These are phyloP conservation scores for Xylaria sp. DNA, from an alignment of 2,329 filamentous ascomycete genomes.

Conservation along the genomic window DNA sequence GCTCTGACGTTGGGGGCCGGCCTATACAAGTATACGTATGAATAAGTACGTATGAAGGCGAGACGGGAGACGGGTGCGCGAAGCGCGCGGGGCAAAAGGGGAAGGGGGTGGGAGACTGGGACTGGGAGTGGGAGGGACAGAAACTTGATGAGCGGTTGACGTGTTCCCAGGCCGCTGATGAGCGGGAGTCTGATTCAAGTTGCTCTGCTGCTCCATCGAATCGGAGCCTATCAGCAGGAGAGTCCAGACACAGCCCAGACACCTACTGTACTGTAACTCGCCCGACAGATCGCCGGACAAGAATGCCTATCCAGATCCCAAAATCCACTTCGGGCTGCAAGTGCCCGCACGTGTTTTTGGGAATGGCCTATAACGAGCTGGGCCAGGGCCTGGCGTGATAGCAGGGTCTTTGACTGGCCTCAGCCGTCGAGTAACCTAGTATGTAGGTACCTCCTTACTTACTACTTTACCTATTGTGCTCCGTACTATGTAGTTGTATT, in stretches of 20 bases:
- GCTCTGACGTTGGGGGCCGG: slow-evolving; percentile 19
- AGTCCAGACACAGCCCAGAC: slow-evolving; percentile 24
- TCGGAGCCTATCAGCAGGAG: slow-evolving; percentile 18
- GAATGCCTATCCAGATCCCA: slow-evolving; percentile 17
- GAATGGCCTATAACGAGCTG: slow-evolving; percentile 14
- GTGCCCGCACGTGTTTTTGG: slow-evolving; percentile 31
- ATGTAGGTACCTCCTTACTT: too few species aligned
- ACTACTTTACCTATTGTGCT: too few species aligned
- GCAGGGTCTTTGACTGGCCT: not conserved
- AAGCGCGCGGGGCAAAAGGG: slow-evolving; percentile 15
- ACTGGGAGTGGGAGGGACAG: slow-evolving; percentile 8
- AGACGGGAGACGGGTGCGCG: not conserved
- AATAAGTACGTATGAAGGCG: not conserved
- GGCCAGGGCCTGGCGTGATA: not conserved
- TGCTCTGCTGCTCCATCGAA: slow-evolving; percentile 13
- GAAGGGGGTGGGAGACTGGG: not conserved
- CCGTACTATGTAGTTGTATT: too few species aligned
- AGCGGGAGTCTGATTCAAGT: slow-evolving; percentile 23
- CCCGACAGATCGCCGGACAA: slow-evolving; percentile 17
- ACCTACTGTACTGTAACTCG: slow-evolving; percentile 19
- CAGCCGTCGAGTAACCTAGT: too few species aligned
- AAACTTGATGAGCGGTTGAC: slow-evolving; percentile 21
- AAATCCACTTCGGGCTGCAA: slow-evolving; percentile 29
- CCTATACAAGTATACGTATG: not conserved
- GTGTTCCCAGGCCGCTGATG: slow-evolving; percentile 25